phyloP scores from a whole-genome alignment of 495 filamentous ascomycete species.

The Xanthoparmelia taractica region DNA sequence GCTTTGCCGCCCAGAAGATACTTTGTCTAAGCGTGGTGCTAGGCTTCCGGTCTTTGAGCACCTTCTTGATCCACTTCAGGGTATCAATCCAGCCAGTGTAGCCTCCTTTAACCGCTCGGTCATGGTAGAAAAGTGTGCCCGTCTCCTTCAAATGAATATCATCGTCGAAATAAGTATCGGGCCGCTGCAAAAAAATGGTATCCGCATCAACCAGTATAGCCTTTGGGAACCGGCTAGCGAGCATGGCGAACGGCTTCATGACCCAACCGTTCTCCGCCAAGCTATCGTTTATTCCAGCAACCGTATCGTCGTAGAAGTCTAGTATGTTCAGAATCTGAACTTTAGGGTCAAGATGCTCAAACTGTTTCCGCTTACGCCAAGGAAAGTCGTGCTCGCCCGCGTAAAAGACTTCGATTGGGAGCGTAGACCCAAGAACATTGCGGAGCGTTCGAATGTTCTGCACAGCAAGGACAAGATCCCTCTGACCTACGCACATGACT shows the following conservation, averaged over 20 bases:
- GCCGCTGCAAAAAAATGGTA: slow-evolving; percentile 21
- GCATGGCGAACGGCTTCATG: slow-evolving; percentile 32
- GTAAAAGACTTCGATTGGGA: slow-evolving; percentile 25
- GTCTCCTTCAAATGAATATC: slow-evolving; percentile 22
- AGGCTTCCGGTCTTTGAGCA: slow-evolving; percentile 10
- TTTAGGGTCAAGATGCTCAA: not conserved
- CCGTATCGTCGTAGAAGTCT: slow-evolving; percentile 19
- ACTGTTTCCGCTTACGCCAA: slow-evolving; percentile 6
- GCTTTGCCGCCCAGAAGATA: slow-evolving; percentile 3
- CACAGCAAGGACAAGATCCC: slow-evolving; percentile 10
- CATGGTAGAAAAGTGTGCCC: slow-evolving; percentile 29
- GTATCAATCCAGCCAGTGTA: slow-evolving; percentile 4
- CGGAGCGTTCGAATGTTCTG: slow-evolving; percentile 22
- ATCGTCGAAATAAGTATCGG: slow-evolving; percentile 16
- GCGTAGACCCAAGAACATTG: slow-evolving; percentile 14
- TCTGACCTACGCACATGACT: slow-evolving; percentile 15
- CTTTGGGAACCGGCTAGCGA: slow-evolving; percentile 28
- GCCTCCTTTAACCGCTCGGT: slow-evolving; percentile 21
- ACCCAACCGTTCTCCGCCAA: slow-evolving; percentile 22
- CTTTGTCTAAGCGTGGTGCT: slow-evolving; percentile 8
- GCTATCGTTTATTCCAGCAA: slow-evolving; percentile 5
- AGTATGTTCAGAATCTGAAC: slow-evolving; percentile 15
- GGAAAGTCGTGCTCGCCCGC: slow-evolving; percentile 24
- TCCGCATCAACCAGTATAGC: slow-evolving; percentile 33
- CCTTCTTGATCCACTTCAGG: not conserved